Evolutionary conservation across 2,329 filamentous ascomycete genomes (phyloP), one percentile per base, ranked within the genome.

Genomic region (Fusarium denticulatum): DNA sequence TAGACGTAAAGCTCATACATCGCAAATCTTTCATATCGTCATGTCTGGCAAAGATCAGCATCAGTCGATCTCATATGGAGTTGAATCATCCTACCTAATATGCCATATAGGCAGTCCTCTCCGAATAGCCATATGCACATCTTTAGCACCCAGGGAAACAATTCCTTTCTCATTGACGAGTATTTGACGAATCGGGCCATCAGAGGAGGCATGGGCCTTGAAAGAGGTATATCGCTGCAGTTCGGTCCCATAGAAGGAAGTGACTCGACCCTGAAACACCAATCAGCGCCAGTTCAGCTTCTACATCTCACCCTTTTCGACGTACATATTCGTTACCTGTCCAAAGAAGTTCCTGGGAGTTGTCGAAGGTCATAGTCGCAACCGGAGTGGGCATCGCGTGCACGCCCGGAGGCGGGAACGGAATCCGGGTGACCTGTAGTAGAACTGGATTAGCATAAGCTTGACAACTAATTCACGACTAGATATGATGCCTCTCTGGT

Each of bases 1-100:
- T 95, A 34, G 94, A 95, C 4, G 94, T 97, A 80, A 97, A 98
- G 81, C 93, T 96, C 95, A 98, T 98, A 82, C 96, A 98, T 76
- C 91, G 90, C 73, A 99, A 85, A 79, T 98, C 94, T 72, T 88
- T 90, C 92, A 98, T 97, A 63, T 93, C 92, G 34, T 90, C 86
- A 78, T 91, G 88, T 73, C 92, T 93, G 22, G 20, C 36, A 40
- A 24, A 24, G 8, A 49, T 81, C 65, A 81, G 76, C 46, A 50
- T 32, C 34, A 40, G 39, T 22, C 43, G n/a, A 39, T 46, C 36
- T 34, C 53, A 14, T 37, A 34, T 34, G 30, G 14, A 34, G 13
- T 32, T n/a, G 37, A 13, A 52, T 32, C 16, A 20, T 39, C 89
- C 72, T 89, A 95, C 87, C 87, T 89, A 69, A 98, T 87, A 82